Evolutionary conservation across 2,329 filamentous ascomycete species (phyloP), one percentile per base, ranked within the genome.

Genomic region (Pseudogymnoascus sp.): DNA sequence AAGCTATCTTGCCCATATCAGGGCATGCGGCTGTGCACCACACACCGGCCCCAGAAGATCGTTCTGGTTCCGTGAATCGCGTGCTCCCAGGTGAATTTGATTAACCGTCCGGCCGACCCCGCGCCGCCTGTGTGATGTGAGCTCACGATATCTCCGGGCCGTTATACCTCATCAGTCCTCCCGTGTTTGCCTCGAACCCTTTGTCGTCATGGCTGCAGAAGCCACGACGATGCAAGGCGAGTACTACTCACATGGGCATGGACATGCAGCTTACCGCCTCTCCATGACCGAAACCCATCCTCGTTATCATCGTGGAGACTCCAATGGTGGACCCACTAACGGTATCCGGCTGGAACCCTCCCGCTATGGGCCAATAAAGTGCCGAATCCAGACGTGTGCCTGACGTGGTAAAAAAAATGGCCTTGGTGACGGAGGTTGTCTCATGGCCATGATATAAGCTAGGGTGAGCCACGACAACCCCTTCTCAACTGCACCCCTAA

Each of bases 271-370:
- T 54, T 54, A 31, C 47, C 47, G 47, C 26, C 47, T 51, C 42
- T n/a, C 23, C 47, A 54, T 54, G 47, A 31, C 47, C 26, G 26
- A 54, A 31, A 10, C 26, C 47, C 26, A 18, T 54, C 47, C 2
- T 54, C n/a, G 47, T 54, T 54, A 54, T 54, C 47, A 10, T 31
- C 47, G 47, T 54, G 47, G 26, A 31, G 26, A 39, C 47, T 31
- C 14, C 4, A 18, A 34, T 54, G 47, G 47, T 54, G 23, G 26
- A 54, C 47, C 47, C 47, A 54, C 47, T 54, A 54, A 54, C 47
- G 26, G 26, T n/a, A 54, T 54, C 47, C 47, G 47, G 26, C 47
- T 54, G 47, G 47, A 54, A 54, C 47, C 47, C 47, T 54, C 47
- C 34, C 47, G 5, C 7, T 31, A 34, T 54, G n/a, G 14, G 47